Conservation (phyloP, 78 protist genomes). For the Dictyostelium firmibasis region DNA sequence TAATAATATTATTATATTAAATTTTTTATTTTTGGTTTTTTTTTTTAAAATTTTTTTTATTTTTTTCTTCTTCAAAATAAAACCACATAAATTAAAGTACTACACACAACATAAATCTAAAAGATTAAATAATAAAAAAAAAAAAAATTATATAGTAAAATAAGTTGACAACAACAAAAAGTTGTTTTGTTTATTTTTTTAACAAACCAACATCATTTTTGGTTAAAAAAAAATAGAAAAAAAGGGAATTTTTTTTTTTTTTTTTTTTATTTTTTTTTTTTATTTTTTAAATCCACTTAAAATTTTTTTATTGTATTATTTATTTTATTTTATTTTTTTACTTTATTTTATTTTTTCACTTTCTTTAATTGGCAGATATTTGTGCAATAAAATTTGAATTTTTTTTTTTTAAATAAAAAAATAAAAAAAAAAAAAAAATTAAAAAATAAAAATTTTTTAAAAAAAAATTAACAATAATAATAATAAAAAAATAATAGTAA, state of each 20-base stretch:
- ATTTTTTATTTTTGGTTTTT: background rate
- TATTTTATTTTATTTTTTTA: too few species aligned
- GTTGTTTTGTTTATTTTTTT: background rate
- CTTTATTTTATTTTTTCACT: too few species aligned
- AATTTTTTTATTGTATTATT: too few species aligned
- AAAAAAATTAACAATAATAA: too few species aligned
- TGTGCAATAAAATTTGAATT: background rate
- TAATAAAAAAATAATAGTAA: too few species aligned
- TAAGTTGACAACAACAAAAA: background rate
- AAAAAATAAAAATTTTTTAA: too few species aligned
- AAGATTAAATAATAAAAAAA: background rate
- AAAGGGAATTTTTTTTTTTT: background rate
- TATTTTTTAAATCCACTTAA: too few species aligned
- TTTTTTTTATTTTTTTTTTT: too few species aligned
- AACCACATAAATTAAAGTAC: background rate
- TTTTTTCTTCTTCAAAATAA: background rate
- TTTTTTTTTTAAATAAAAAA: too few species aligned
- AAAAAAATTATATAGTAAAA: background rate
- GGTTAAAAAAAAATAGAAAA: background rate
- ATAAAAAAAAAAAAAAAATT: too few species aligned
- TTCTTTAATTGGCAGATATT: background rate
- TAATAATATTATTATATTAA: background rate
- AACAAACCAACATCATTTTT: background rate
- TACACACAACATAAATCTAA: background rate
- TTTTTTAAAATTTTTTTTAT: background rate